These are phyloP conservation scores for Aspergillus hortae DNA, from an alignment of 2,329 filamentous ascomycete genomes.

Conservation along the genomic window DNA sequence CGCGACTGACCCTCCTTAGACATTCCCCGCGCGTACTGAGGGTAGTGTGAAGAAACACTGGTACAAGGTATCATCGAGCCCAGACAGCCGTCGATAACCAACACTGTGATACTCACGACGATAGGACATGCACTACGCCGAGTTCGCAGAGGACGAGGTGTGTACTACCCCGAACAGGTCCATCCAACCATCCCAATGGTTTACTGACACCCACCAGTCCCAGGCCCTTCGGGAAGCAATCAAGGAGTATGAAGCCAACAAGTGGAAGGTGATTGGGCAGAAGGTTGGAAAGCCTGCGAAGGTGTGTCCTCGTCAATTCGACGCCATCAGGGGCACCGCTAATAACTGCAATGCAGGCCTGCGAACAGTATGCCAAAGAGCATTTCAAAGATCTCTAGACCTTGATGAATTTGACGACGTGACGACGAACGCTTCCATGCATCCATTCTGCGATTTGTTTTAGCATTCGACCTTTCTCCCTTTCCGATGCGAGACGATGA, in stretches of 20 bases:
- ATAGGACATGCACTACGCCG: conserved; percentile 98
- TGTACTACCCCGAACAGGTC: neutral
- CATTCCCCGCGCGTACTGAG: conserved; percentile 88
- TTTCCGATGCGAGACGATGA: conserved; percentile 3
- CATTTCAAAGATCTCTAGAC: conserved; percentile 61
- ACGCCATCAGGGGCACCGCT: conserved; percentile 18
- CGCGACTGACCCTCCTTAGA: conserved; percentile 48
- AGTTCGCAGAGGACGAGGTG: conserved; percentile 97
- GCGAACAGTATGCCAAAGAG: conserved; percentile 93
- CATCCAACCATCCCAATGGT: neutral
- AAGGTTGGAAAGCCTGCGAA: conserved; percentile 98
- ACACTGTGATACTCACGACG: neutral
- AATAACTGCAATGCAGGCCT: conserved; percentile 53
- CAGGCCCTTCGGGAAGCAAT: conserved; percentile 76
- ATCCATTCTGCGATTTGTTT: conserved; percentile 10
- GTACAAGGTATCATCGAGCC: conserved; percentile 71
- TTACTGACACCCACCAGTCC: conserved; percentile 28
- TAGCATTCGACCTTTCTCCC: neutral
- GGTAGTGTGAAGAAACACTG: conserved; percentile 99
- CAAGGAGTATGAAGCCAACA: conserved; percentile 97
- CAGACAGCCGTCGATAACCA: neutral
- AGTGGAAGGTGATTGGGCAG: conserved; percentile 95
- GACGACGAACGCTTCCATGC: conserved; percentile 24
- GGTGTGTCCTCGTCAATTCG: conserved; percentile 44
- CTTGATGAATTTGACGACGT: conserved; percentile 31